Percentiles rank a stretch among this genome's conserved stretches.
phyloP scores from a whole-genome alignment of 108 stramenopile species.

The Pseudonitzschia pungens region DNA sequence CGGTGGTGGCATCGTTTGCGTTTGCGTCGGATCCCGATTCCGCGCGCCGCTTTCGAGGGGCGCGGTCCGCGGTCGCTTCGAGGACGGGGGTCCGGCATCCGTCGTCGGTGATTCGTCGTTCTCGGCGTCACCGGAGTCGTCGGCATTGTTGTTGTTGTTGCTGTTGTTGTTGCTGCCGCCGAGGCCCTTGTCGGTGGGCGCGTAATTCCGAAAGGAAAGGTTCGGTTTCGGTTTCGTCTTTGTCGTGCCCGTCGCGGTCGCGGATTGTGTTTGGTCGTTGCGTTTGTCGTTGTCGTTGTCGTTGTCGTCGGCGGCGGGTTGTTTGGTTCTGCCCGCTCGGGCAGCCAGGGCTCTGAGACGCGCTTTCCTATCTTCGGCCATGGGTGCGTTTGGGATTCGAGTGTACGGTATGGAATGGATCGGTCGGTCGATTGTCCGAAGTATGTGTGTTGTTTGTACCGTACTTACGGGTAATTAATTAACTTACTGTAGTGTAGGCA shows the following conservation, averaged over 20 bases:
- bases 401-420: too few species aligned
- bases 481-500: too few species aligned
- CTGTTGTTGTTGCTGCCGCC: too few species aligned
- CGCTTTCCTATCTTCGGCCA: constrained; percentile 66
- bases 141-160: too few species aligned
- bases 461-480: too few species aligned
- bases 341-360: constrained; percentile 75
- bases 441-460: too few species aligned
- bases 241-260: constrained; percentile 17
- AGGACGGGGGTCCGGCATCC: constrained; percentile 11
- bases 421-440: too few species aligned
- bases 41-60: not conserved
- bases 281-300: not conserved
- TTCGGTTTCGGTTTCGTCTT: constrained; percentile 6
- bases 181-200: constrained; percentile 46
- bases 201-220: constrained; percentile 66
- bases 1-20: not conserved
- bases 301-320: constrained; percentile 17
- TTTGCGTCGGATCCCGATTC: too few species aligned
- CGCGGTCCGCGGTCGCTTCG: constrained; percentile 11
- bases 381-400: too few species aligned
- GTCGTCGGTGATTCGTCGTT: constrained; percentile 32
- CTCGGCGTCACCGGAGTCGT: too few species aligned
- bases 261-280: constrained; percentile 24
- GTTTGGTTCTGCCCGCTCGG: constrained; percentile 56